phyloP scores from a whole-genome alignment of 805 yeast species.

The Grigorovia transvaalensis region DNA sequence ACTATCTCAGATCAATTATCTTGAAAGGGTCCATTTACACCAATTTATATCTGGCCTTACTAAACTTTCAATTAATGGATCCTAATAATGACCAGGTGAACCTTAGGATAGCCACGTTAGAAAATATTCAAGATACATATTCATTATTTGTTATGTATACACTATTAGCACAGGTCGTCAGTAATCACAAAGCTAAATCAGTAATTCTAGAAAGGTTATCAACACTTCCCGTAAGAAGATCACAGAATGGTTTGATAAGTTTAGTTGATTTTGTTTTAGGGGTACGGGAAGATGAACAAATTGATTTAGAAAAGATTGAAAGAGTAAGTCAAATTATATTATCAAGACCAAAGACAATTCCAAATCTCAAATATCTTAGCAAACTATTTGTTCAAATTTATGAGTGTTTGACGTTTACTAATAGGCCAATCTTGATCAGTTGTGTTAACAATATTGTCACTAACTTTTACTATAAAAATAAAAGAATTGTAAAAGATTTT shows the following conservation, averaged over 20 bases:
- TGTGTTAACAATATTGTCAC: slow-evolving; percentile 48
- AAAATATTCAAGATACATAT: slow-evolving; percentile 49
- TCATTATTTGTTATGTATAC: slow-evolving; percentile 54
- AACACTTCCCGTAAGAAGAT: slow-evolving; percentile 42
- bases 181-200: slow-evolving; percentile 37
- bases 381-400: slow-evolving; percentile 57
- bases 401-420: slow-evolving; percentile 44
- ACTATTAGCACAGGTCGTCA: slow-evolving; percentile 40
- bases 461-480: slow-evolving; percentile 40
- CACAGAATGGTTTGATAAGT: slow-evolving; percentile 59
- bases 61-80: slow-evolving; percentile 20
- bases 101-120: slow-evolving; percentile 24
- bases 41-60: slow-evolving; percentile 42
- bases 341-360: slow-evolving; percentile 46
- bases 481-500: slow-evolving; percentile 46
- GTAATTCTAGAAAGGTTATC: slow-evolving; percentile 43
- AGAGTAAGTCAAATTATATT: slow-evolving; percentile 57
- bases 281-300: slow-evolving; percentile 52
- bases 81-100: slow-evolving; percentile 26
- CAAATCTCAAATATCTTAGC: slow-evolving; percentile 41
- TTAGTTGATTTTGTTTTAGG: slow-evolving; percentile 72
- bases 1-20: slow-evolving; percentile 30
- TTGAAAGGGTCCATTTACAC: slow-evolving; percentile 59
- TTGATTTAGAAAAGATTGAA: slow-evolving; percentile 55
- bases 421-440: slow-evolving; percentile 50